Evolutionary conservation across 73 alveolate species (phyloP).

Genomic region (Urostyla sp.): DNA sequence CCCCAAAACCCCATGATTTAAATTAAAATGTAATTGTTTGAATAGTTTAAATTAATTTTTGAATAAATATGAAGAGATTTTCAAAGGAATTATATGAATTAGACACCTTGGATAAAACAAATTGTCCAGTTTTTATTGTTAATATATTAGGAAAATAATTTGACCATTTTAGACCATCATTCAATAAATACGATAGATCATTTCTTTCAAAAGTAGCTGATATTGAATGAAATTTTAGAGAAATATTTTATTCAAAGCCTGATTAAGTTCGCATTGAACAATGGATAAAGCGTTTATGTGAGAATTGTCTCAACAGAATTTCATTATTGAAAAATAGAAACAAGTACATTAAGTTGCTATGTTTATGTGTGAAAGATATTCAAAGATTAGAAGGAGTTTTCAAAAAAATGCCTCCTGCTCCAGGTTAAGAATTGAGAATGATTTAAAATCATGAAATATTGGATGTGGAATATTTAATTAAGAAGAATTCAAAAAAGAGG

Average conservation of each 20-base stretch:
- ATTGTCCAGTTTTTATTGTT: too few relatives aligned
- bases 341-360: slow-evolving; percentile 12
- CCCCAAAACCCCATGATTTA: too few relatives aligned
- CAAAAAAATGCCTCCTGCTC: slow-evolving; percentile 42
- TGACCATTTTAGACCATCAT: too few relatives aligned
- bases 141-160: too few relatives aligned
- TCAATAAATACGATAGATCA: too few relatives aligned
- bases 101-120: too few relatives aligned
- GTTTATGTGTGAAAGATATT: slow-evolving; percentile 9
- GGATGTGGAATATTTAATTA: background rate
- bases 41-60: too few relatives aligned
- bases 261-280: slow-evolving; percentile 39
- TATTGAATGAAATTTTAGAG: background rate
- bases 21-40: too few relatives aligned
- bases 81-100: too few relatives aligned
- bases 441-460: slow-evolving; percentile 40
- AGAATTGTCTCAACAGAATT: slow-evolving; percentile 25
- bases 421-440: slow-evolving; percentile 33
- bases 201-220: too few relatives aligned
- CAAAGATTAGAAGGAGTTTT: slow-evolving; percentile 45
- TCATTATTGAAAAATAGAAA: slow-evolving; percentile 43
- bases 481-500: background rate
- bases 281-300: slow-evolving; percentile 27
- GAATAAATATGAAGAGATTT: too few relatives aligned
- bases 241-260: slow-evolving; percentile 33